Evolutionary conservation across 108 stramenopile species (phyloP), one percentile per base, ranked within the genome.

Genomic region (Fragilaria crotonensis): DNA sequence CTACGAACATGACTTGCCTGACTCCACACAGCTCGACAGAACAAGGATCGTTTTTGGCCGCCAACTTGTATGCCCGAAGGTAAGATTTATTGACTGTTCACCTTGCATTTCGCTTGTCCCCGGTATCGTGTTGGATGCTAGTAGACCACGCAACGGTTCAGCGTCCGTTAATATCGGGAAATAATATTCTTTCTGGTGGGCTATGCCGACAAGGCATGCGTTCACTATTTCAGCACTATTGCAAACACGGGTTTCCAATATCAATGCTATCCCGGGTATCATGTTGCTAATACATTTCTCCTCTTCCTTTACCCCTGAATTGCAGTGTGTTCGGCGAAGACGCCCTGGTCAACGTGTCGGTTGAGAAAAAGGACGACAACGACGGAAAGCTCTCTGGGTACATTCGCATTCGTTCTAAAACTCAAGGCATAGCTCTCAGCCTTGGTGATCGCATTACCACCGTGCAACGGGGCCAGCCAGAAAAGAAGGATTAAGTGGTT

Each of bases 351-450:
- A 99, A 99, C 64, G 95, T 98, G 0, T 95, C 93, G 27, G 95
- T 99, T 18, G 97, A 98, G 65, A 92, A 96, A 83, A 98, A 97
- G 72, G 90, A 90, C n/a, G 96, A 96, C 66, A 95, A 87, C 48
- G 94, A 93, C 50, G 96, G 95, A 11, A 92, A 95, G 62, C 82
- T 99, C 29, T 80, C 93, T 32, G 99, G 99, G 5, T 97, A 98
- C 84, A 96, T 98, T 45, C 88, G 99, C 54, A 99, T 99, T 60
- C 87, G 99, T 23, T 94, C 95, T 29, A 99, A 99, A 82, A 98
- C 99, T 23, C 99, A 99, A 71, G 99, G 99, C 51, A 98, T 99
- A 62, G 99, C 99, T 5, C 75, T 99, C 60, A 95, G 96, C 64
- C 79, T 99, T 45, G 99, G 99, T 31, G 99, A 99, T 56, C 88